Percentiles rank a stretch among this genome's conserved stretches.
These are phyloP conservation scores for Rhododendron vialii DNA, from an alignment of 148 eudicot genomes.

Conservation along the genomic window DNA sequence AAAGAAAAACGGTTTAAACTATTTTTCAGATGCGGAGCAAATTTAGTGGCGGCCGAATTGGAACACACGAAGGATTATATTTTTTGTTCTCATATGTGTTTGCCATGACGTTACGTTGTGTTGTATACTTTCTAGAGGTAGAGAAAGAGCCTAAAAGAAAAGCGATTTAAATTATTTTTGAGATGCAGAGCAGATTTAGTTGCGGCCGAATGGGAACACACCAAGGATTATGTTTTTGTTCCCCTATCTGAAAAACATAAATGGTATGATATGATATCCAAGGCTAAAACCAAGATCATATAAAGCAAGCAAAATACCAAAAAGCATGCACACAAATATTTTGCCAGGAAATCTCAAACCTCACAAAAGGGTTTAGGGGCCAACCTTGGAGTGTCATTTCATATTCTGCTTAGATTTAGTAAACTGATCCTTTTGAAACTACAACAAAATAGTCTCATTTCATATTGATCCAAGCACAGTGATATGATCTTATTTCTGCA, in stretches of 20 bases:
- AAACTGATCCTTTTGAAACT: background rate
- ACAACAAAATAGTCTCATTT: background rate
- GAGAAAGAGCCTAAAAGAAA: too few species aligned
- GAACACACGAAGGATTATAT: too few species aligned
- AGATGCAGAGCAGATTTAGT: too few species aligned
- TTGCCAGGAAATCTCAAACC: background rate
- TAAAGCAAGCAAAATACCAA: background rate
- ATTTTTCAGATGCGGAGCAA: too few species aligned
- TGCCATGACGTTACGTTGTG: too few species aligned
- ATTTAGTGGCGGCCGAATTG: too few species aligned
- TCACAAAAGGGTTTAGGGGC: slow-evolving; percentile 34
- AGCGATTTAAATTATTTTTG: too few species aligned
- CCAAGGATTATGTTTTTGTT: too few species aligned
- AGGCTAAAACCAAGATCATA: background rate
- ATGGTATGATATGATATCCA: background rate
- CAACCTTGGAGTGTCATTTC: slow-evolving; percentile 28
- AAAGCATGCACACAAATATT: background rate
- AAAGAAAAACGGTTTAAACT: too few species aligned
- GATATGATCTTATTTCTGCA: background rate
- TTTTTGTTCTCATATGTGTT: too few species aligned
- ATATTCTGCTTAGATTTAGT: background rate
- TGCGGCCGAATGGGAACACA: too few species aligned
- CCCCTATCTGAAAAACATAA: background rate
- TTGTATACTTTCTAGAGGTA: too few species aligned
- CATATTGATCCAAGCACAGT: background rate